A percentile compares a stretch with the other conserved stretches of the same genome.
phyloP scores from a whole-genome alignment of 371 early-diverging fungal genomes.

The Mucor saturninus region DNA sequence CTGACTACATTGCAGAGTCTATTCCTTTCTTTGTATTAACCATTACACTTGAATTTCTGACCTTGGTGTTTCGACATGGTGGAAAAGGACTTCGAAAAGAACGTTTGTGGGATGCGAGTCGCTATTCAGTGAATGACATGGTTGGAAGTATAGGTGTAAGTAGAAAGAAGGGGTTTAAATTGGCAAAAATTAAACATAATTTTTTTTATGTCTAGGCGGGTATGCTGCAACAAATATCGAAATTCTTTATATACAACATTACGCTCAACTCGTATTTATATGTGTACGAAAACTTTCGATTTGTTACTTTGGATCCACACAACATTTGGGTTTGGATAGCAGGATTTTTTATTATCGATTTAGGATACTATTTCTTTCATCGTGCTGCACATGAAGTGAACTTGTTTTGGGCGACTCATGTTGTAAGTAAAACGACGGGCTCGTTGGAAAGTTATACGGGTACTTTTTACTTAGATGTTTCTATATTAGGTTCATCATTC shows the following conservation, averaged over 20 bases:
- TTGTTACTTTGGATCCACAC: conserved; percentile 45
- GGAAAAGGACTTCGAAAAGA: conserved; percentile 40
- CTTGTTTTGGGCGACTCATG: conserved; percentile 60
- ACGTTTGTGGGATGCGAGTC: conserved; percentile 44
- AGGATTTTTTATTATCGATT: conserved; percentile 56
- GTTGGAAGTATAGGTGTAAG: conserved; percentile 45
- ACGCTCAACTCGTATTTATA: conserved; percentile 52
- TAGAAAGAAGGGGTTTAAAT: background rate
- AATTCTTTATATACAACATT: conserved; percentile 51
- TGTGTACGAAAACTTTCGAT: conserved; percentile 50
- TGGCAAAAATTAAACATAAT: background rate
- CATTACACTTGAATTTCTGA: conserved; percentile 46
- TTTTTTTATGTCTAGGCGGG: conserved; percentile 38
- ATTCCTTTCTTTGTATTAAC: conserved; percentile 57
- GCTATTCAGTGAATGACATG: conserved; percentile 57
- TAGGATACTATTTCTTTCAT: conserved; percentile 61
- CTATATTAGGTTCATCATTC: conserved; percentile 34
- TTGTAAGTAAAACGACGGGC: conserved; percentile 32
- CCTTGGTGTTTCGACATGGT: conserved; percentile 33
- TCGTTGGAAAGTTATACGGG: background rate
- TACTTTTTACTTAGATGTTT: background rate
- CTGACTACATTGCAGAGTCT: conserved; percentile 57
- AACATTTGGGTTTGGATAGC: conserved; percentile 52
- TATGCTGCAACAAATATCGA: conserved; percentile 54
- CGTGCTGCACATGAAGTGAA: conserved; percentile 64